A percentile compares a stretch with the other conserved stretches of the same genome.
Evolutionary conservation across 495 filamentous ascomycete species (phyloP).

Genomic region (Neurospora cerealis): DNA sequence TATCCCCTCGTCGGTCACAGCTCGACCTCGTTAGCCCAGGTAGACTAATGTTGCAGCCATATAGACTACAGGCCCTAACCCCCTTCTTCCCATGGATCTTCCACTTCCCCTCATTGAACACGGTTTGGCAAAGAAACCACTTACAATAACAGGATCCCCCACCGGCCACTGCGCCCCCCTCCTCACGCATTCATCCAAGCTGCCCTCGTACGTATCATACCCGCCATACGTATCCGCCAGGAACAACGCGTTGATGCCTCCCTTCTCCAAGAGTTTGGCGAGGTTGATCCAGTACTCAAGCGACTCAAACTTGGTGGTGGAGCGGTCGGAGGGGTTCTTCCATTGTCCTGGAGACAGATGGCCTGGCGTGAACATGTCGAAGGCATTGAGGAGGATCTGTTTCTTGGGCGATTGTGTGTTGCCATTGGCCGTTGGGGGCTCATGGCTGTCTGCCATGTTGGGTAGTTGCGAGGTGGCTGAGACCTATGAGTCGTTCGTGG

Average conservation of each 20-base stretch:
- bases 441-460: background rate
- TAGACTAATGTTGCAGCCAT: background rate
- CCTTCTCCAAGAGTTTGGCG: slow-evolving; percentile 48
- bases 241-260: slow-evolving; percentile 50
- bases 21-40: background rate
- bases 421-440: background rate
- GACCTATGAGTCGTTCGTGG: background rate
- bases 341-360: slow-evolving; percentile 35
- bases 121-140: background rate
- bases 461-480: background rate
- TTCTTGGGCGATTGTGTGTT: slow-evolving; percentile 12
- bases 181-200: slow-evolving; percentile 35
- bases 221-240: slow-evolving; percentile 53
- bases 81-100: background rate
- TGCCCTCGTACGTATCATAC: slow-evolving; percentile 45
- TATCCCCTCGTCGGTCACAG: background rate
- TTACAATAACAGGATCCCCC: slow-evolving; percentile 41
- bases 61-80: background rate
- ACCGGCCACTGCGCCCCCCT: slow-evolving; percentile 49
- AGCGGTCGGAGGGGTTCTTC: slow-evolving; percentile 49
- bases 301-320: slow-evolving; percentile 40
- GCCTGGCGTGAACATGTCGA: slow-evolving; percentile 35
- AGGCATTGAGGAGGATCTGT: slow-evolving; percentile 35
- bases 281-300: slow-evolving; percentile 52
- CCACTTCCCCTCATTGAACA: background rate